Base-by-base conservation (phyloP, 1,284 basidiomycete genomes). In the Thelephora terrestris region DNA sequence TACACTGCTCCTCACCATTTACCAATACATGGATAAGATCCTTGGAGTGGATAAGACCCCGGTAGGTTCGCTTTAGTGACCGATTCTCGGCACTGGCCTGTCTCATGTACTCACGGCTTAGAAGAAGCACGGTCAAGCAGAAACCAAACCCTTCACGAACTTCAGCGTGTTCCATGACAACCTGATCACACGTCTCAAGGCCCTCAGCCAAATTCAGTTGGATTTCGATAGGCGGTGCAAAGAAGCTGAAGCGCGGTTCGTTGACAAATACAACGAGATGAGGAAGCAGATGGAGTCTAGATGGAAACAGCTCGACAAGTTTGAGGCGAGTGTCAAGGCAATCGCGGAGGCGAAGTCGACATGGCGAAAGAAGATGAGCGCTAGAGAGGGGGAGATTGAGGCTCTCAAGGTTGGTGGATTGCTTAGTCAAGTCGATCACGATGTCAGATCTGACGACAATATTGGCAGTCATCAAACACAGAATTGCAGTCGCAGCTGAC, bases 151-250 rank as follows among this genome's bases (percentile, higher is more conserved):
- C 0, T 92, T 90, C 63, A 90, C 88, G 29, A 95, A 96, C 70
- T 98, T 98, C 61, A 71, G 76, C 53, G 84, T 93, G 50, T 98
- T 99, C 75, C 91, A 94, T 57, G 92, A 97, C 64, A 91, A 91
- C 55, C 77, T 99, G n/a, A 82, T 96, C 58, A 79, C 81, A 1
- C 79, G 93, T 6, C 71, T 99, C 44, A 90, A 91, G 57, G 73
- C 80, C 0, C 78, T 98, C 50, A 85, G 80, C 43, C 80, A 89
- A 52, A 85, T 96, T 34, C 84, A 93, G 61, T 61, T 76, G 23
- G 82, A 91, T 58, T 95, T 97, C 62, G 91, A 97, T 59, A 87
- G 81, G 61, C 81, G 88, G 18, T 75, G 78, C 52, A 92, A 91
- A 63, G 88, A 92, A 23, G 75, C 82, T 0, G 94, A 98, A 62